Base-by-base conservation (phyloP, 257 asterid genomes). In the Lithospermum erythrorhizon region DNA sequence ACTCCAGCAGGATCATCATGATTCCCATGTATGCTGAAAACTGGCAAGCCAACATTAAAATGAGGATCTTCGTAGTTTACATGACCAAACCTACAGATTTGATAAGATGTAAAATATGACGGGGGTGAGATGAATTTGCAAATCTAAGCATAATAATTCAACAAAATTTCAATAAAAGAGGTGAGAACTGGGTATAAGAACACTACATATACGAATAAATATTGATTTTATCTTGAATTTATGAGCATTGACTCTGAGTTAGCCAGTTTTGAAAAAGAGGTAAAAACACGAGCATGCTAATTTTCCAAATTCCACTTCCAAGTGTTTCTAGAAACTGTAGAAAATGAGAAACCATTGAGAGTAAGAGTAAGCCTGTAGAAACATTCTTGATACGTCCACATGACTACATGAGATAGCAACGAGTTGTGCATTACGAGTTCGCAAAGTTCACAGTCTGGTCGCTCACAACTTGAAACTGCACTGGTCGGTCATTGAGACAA, bases 1-100 rank as follows among this genome's bases (percentile, higher is more conserved):
- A 91, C 98, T 75, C 98, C 98, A 70, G 98, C 95, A 72, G 98
- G 98, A 81, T 91, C 98, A 62, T 91, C 98, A 41, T 91, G 98
- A 76, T 91, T 91, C 63, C 98, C 98, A 73, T 91, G 98, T 75
- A 91, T 88, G 73, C 98, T 91, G 83, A 91, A 91, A 70, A 91
- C 98, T 19, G 98, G 98, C 79, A 91, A 74, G 67, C 98, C 98
- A 63, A 91, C 96, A 73, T 91, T 91, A 84, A 91, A 91, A 78
- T 91, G 96, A n/a, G 94, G 96, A 78, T 91, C 98, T 84, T 91
- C 98, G 70, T 91, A 91, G 76, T 91, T 91, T 63, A 91, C 98
- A 58, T 88, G 95, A 67, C 98, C 98, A 79, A 91, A 91, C 63
- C 98, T 91, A 81, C 71, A 74, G 47, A 65, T 45, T 35, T 32